phyloP scores from a whole-genome alignment of 176 grass and related monocot genomes.

The Ampelocalamus luodianensis region DNA sequence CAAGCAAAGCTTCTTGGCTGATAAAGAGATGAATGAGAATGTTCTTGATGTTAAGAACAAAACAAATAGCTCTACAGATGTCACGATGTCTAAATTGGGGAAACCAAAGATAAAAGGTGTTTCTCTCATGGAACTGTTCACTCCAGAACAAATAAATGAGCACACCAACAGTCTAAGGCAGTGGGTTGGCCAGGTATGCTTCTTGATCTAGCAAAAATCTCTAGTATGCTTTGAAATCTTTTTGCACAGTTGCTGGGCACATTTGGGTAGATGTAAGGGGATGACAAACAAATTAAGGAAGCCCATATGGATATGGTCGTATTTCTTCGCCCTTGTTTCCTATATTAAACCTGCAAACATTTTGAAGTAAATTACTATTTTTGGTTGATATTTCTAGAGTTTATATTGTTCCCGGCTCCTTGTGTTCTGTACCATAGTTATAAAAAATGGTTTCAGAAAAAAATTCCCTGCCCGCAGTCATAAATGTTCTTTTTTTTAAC shows the following conservation, averaged over 20 bases:
- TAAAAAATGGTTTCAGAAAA: background rate
- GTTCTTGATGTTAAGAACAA: conserved; percentile 52
- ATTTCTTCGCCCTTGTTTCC: conserved; percentile 22
- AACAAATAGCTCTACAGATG: conserved; percentile 47
- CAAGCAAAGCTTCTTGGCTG: conserved; percentile 48
- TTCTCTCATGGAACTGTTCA: conserved; percentile 84
- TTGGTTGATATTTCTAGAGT: background rate
- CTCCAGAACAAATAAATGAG: conserved; percentile 78
- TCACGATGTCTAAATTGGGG: conserved; percentile 54
- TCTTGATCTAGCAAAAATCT: conserved; percentile 30
- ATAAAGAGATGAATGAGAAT: conserved; percentile 52
- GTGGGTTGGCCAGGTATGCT: conserved; percentile 87
- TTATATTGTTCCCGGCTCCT: conserved; percentile 6
- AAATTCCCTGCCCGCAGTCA: conserved; percentile 11
- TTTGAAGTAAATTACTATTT: conserved; percentile 22
- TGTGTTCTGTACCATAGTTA: background rate
- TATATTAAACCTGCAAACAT: conserved; percentile 34
- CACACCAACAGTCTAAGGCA: conserved; percentile 68
- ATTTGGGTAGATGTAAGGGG: conserved; percentile 11
- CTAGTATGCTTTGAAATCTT: conserved; percentile 15
- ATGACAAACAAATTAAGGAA: conserved; percentile 11
- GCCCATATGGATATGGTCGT: conserved; percentile 3
- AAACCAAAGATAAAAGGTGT: conserved; percentile 90
- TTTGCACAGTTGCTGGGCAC: conserved; percentile 23
- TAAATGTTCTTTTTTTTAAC: conserved; percentile 27